Evolutionary conservation across 2,329 filamentous ascomycete genomes (phyloP).

Genomic region (Aspergillus calidoustus): DNA sequence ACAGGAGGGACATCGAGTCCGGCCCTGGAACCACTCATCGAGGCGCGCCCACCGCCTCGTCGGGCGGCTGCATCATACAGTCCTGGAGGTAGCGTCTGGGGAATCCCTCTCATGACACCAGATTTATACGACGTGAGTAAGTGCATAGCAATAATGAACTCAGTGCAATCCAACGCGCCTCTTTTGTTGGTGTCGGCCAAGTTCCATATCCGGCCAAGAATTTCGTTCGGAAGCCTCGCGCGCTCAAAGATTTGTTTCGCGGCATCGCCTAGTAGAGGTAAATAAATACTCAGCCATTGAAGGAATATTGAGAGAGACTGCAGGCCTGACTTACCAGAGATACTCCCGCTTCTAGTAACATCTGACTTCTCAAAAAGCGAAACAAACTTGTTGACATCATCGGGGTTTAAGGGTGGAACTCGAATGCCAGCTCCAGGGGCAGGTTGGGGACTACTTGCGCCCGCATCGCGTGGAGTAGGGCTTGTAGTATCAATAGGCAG

Average conservation of each 20-base stretch:
- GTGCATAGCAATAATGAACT: conserved; percentile 99
- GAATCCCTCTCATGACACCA: conserved; percentile 77
- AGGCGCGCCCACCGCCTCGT: conserved; percentile 58
- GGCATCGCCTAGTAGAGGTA: conserved; percentile 65
- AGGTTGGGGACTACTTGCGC: conserved; percentile 49
- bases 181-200: conserved; percentile 92
- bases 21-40: conserved; percentile 55
- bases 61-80: conserved; percentile 89
- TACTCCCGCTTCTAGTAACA: conserved; percentile 69
- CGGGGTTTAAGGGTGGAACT: conserved; percentile 84
- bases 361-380: conserved; percentile 89
- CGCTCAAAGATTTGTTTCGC: conserved; percentile 96
- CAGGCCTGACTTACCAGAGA: conserved; percentile 60
- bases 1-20: conserved; percentile 58
- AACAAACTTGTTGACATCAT: conserved; percentile 88
- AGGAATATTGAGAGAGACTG: not conserved
- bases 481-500: conserved; percentile 55
- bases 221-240: conserved; percentile 85
- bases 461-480: conserved; percentile 56
- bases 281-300: conserved; percentile 18
- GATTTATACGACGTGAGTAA: conserved; percentile 89
- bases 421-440: conserved; percentile 68
- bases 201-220: conserved; percentile 94
- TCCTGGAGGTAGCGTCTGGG: conserved; percentile 77
- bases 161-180: conserved; percentile 81